These are phyloP conservation scores for Debaryomyces sp. DNA, from an alignment of 1,139 yeast species.

Conservation along the genomic window DNA sequence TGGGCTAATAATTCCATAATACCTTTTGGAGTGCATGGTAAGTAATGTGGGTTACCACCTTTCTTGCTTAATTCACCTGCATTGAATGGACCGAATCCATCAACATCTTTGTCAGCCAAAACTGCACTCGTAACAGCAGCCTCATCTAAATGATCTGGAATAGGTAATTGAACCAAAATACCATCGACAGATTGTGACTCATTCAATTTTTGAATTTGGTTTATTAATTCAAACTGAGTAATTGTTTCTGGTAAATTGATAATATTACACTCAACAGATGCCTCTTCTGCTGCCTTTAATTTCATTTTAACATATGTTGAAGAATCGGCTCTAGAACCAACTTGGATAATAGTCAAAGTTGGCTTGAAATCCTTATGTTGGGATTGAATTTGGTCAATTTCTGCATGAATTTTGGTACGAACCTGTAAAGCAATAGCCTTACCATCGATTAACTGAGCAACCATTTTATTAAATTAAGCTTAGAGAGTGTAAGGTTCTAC, in stretches of 20 bases:
- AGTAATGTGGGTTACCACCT: conserved; percentile 80
- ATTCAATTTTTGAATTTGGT: conserved; percentile 64
- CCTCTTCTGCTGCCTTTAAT: conserved; percentile 86
- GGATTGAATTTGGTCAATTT: conserved; percentile 57
- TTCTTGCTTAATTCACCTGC: conserved; percentile 91
- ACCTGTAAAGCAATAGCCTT: conserved; percentile 65
- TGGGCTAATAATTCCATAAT: conserved; percentile 74
- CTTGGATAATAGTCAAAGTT: conserved; percentile 80
- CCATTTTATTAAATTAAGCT: conserved; percentile 23
- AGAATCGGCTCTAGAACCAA: conserved; percentile 88
- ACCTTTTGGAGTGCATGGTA: conserved; percentile 98
- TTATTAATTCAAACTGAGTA: conserved; percentile 60
- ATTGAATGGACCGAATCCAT: conserved; percentile 90
- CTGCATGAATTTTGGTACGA: conserved; percentile 52
- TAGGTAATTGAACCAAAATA: conserved; percentile 85
- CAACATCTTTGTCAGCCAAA: conserved; percentile 83
- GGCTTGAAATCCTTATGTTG: conserved; percentile 71
- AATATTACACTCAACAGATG: conserved; percentile 72
- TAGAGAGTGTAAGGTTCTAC: conserved; percentile 12
- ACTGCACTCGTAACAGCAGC: conserved; percentile 78
- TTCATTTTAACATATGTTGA: conserved; percentile 95
- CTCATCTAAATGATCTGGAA: conserved; percentile 83
- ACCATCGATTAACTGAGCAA: conserved; percentile 61
- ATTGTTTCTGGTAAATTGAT: conserved; percentile 66
- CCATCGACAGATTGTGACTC: conserved; percentile 77